These are phyloP conservation scores for Trichoderma sp. DNA, from an alignment of 2,329 filamentous ascomycete species.

Conservation along the genomic window DNA sequence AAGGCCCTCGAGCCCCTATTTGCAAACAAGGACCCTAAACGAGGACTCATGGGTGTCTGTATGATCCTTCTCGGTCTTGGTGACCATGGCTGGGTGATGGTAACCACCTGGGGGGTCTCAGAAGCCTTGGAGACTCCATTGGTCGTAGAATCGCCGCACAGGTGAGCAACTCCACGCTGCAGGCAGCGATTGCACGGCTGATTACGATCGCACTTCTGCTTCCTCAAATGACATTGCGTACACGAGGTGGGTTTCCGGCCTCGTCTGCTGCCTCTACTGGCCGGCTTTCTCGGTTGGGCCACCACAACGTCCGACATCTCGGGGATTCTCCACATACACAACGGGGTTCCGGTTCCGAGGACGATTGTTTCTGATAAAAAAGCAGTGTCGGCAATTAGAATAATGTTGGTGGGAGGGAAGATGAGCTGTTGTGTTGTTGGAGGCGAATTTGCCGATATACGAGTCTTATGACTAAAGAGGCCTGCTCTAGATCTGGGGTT, in stretches of 20 bases:
- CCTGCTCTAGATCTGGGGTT: not conserved
- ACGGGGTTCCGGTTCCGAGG: not conserved
- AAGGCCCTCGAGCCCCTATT: conserved; percentile 2
- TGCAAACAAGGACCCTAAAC: not conserved
- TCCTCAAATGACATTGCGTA: conserved; percentile 8
- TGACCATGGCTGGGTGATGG: not conserved
- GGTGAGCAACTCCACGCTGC: conserved; percentile 8
- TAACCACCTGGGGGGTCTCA: not conserved
- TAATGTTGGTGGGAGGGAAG: not conserved
- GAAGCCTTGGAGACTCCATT: not conserved
- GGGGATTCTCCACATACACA: not conserved
- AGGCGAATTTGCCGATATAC: conserved; percentile 11
- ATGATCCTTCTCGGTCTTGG: not conserved
- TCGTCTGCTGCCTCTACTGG: not conserved
- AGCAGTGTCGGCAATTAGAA: conserved; percentile 2
- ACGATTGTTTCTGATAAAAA: not conserved
- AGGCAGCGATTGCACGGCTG: conserved; percentile 10
- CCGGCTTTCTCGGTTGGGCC: not conserved
- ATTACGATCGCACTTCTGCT: conserved; percentile 10
- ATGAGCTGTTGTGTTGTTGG: not conserved
- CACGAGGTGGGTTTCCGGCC: conserved; percentile 13
- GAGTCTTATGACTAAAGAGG: not conserved
- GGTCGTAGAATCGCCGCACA: not conserved
- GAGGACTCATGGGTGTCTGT: conserved; percentile 6
- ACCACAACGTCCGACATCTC: conserved; percentile 5